Conservation (phyloP, 1,284 basidiomycete species). For the Coriolopsis trogii region DNA sequence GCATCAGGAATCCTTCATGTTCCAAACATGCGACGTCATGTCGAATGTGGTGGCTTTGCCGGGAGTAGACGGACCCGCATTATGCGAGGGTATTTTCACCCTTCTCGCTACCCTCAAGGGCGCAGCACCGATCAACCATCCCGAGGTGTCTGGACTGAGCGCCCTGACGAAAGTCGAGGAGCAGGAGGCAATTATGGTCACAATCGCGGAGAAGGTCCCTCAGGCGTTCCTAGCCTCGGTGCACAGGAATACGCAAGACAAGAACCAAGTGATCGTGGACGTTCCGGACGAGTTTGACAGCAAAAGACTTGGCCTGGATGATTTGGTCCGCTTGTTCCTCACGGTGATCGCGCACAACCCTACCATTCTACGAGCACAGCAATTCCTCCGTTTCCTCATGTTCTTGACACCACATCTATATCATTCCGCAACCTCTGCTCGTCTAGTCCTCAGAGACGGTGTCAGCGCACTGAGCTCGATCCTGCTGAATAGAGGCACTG, state of each 20-base stretch:
- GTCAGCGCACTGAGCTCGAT: slow-evolving; percentile 69
- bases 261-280: slow-evolving; percentile 38
- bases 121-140: slow-evolving; percentile 39
- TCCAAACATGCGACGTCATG: slow-evolving; percentile 70
- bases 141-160: slow-evolving; percentile 70
- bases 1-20: slow-evolving; percentile 76
- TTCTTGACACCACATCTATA: slow-evolving; percentile 62
- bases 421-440: slow-evolving; percentile 51
- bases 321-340: slow-evolving; percentile 74
- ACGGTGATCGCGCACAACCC: slow-evolving; percentile 83
- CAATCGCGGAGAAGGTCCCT: slow-evolving; percentile 67
- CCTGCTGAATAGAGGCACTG: slow-evolving; percentile 45
- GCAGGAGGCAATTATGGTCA: slow-evolving; percentile 70
- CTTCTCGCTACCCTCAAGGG: slow-evolving; percentile 59
- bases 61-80: slow-evolving; percentile 49
- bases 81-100: slow-evolving; percentile 53
- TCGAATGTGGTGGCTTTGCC: slow-evolving; percentile 58
- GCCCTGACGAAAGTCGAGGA: slow-evolving; percentile 70
- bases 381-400: slow-evolving; percentile 68
- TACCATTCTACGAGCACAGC: slow-evolving; percentile 62
- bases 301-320: slow-evolving; percentile 59
- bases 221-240: slow-evolving; percentile 64
- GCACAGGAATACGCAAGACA: slow-evolving; percentile 37
- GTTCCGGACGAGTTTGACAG: slow-evolving; percentile 67
- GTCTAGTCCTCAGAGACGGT: slow-evolving; percentile 64